Evolutionary conservation across 192 early-diverging fungal species (phyloP).

Genomic region (Entophlyctis luteolus): DNA sequence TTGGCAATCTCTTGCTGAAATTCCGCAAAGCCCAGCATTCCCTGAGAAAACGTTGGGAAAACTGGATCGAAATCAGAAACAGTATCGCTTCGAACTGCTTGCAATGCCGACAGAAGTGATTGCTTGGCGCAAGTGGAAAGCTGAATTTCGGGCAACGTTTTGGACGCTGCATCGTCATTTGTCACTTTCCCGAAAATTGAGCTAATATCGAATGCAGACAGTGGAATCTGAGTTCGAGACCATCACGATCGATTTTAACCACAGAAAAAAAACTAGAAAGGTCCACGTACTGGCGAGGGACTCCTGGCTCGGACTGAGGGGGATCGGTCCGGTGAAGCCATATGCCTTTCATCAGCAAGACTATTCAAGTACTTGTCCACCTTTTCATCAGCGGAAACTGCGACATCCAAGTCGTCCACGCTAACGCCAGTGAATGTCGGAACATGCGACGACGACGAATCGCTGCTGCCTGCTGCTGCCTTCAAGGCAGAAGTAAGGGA

Average conservation of each 20-base stretch:
- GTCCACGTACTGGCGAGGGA: not conserved
- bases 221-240: not conserved
- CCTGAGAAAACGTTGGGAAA: no score
- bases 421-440: not conserved
- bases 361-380: slow-evolving; percentile 45
- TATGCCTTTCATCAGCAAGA: slow-evolving; percentile 30
- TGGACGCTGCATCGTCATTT: no score
- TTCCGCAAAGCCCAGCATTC: no score
- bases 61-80: no score
- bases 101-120: no score
- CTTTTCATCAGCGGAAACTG: slow-evolving; percentile 35
- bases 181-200: not conserved
- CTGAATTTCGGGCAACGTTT: no score
- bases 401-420: not conserved
- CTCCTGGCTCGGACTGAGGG: slow-evolving; percentile 10
- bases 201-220: not conserved
- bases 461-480: not conserved
- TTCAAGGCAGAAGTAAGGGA: slow-evolving; percentile 5
- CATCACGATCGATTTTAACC: no score
- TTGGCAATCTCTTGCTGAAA: no score
- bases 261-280: not conserved
- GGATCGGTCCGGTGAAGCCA: slow-evolving; percentile 18
- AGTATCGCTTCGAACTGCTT: no score
- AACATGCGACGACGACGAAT: no score
- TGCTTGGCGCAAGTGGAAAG: no score